Conservation (phyloP, 345 rosid genomes). For the Combretum micranthum region DNA sequence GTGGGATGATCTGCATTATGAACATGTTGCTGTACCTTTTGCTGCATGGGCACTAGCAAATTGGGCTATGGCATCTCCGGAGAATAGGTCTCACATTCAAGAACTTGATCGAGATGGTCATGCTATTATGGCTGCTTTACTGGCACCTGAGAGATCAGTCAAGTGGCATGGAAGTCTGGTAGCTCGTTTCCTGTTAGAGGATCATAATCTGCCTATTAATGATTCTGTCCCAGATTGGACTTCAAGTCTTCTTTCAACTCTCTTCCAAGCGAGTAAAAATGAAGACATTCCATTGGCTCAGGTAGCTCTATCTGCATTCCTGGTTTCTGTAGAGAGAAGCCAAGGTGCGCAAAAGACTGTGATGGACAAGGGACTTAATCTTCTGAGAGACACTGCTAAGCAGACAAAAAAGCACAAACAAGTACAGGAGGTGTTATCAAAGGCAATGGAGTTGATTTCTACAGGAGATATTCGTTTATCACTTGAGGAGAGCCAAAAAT, state of each 20-base stretch:
- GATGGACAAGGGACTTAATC: slow-evolving; percentile 78
- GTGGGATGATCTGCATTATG: slow-evolving; percentile 97
- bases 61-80: slow-evolving; percentile 94
- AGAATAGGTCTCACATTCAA: slow-evolving; percentile 74
- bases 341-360: slow-evolving; percentile 50
- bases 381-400: slow-evolving; percentile 75
- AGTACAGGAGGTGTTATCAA: slow-evolving; percentile 82
- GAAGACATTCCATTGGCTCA: slow-evolving; percentile 77
- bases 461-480: slow-evolving; percentile 56
- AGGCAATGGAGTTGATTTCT: slow-evolving; percentile 73
- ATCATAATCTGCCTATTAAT: slow-evolving; percentile 64
- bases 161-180: slow-evolving; percentile 99
- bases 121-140: slow-evolving; percentile 82
- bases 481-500: slow-evolving; percentile 87
- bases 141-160: slow-evolving; percentile 98
- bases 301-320: slow-evolving; percentile 82
- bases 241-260: slow-evolving; percentile 76
- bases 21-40: slow-evolving; percentile 99
- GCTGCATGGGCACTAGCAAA: slow-evolving; percentile 98
- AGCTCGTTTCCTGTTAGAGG: slow-evolving; percentile 80
- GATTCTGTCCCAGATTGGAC: slow-evolving; percentile 93
- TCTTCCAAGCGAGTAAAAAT: slow-evolving; percentile 69
- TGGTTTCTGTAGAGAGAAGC: slow-evolving; percentile 81
- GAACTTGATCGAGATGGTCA: slow-evolving; percentile 84
- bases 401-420: slow-evolving; percentile 54